Evolutionary conservation across 768 basidiomycete species (phyloP), one percentile per base, ranked within the genome.

Genomic region (Porphyrellus cyaneotinctus): DNA sequence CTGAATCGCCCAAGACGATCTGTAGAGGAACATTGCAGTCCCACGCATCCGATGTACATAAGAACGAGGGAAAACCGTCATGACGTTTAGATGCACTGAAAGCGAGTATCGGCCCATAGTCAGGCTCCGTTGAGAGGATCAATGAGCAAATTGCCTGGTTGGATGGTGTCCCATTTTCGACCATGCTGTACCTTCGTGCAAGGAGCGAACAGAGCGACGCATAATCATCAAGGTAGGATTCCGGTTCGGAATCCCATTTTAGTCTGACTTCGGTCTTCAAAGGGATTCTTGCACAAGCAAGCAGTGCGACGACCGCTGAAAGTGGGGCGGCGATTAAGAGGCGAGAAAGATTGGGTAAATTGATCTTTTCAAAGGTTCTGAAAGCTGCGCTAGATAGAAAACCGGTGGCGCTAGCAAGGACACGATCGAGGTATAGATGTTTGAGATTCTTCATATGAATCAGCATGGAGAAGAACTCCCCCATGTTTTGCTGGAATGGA

Each of bases 341-440:
- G 23, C 39, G 39, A 24, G 39, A 41, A 24, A 41, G 39, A 14
- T 23, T 2, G 22, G 44, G 44, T 10, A 60, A 33, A 12, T 31
- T 7, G 33, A 42, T 17, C 18, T 33, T 43, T 13, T 13, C 28
- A 18, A 39, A 35, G 3, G 28, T 18, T 5, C 28, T 2, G 22
- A 10, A 28, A 5, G 11, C 12, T 20, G 4, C 12, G 23, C 39
- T 23, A 24, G 39, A 41, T 8, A 41, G 22, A 18, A 20, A 38
- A 20, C 11, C n/a, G 6, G 13, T 6, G 6, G 48, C 22, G 17
- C 42, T 59, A 6, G 71, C 66, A 9, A 75, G 58, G 9, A 63
- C 58, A 42, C 66, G 41, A 20, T 70, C 60, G 17, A 78, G 60
- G 41, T 67, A 62, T 2, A 77, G 66, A n/a, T 59, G 54, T 44